Percentiles rank a stretch among this genome's conserved stretches.
phyloP scores from a whole-genome alignment of 2,329 filamentous ascomycete species.

The Fusarium sp. region DNA sequence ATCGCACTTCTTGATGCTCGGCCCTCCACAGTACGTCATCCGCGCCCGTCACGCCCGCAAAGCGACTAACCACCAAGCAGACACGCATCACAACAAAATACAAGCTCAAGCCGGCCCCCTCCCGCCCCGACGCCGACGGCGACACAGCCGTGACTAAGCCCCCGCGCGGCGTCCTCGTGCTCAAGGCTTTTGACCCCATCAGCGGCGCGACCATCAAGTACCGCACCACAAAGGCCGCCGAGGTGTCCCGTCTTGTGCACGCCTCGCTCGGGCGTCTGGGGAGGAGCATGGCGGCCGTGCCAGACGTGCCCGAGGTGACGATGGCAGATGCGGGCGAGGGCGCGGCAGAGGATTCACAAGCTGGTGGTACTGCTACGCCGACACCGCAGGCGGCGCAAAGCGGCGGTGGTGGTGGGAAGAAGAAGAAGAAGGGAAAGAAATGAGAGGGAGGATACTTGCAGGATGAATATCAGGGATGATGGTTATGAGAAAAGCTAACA shows the following conservation, averaged over 20 bases:
- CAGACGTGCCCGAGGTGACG: conserved; percentile 55
- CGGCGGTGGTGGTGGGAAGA: conserved; percentile 63
- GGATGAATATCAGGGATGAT: background rate
- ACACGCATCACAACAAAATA: conserved; percentile 94
- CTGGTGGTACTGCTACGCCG: conserved; percentile 31
- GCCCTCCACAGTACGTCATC: conserved; percentile 76
- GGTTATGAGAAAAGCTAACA: background rate
- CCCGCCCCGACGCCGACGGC: conserved; percentile 45
- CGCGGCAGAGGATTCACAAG: conserved; percentile 42
- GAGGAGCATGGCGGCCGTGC: conserved; percentile 71
- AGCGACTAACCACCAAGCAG: conserved; percentile 58
- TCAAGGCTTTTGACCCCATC: conserved; percentile 90
- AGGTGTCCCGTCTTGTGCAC: conserved; percentile 82
- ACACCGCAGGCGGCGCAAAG: conserved; percentile 44
- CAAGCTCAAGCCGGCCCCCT: conserved; percentile 66
- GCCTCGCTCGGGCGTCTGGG: conserved; percentile 79
- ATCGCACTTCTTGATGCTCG: conserved; percentile 85
- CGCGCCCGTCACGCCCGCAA: background rate
- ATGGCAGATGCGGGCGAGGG: conserved; percentile 55
- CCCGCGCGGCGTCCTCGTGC: conserved; percentile 75
- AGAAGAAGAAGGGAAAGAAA: conserved; percentile 65
- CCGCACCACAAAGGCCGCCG: conserved; percentile 87
- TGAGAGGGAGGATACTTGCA: conserved; percentile 50
- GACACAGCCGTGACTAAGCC: conserved; percentile 54
- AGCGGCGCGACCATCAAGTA: conserved; percentile 90